Evolutionary conservation across 805 yeast genomes (phyloP), one percentile per base, ranked within the genome.

Genomic region (Lipomyces kockii): DNA sequence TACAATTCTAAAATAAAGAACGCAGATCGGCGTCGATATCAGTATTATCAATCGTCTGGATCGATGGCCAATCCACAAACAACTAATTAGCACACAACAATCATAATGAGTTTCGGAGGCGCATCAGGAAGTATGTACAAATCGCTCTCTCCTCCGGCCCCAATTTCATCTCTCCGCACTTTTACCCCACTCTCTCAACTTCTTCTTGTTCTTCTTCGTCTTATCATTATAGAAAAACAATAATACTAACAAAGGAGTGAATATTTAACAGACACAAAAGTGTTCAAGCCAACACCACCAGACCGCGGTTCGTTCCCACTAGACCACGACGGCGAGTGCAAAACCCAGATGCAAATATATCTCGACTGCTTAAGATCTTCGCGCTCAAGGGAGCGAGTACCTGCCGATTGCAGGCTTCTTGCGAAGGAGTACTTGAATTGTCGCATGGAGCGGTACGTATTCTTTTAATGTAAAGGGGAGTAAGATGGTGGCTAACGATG

Each of bases 241-340:
- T 12, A 25, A 22, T 20, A 46, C 60, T 67, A 49, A 61, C 51
- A n/a, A 37, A 35, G 14, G 14, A 35, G 3, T 2, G 6, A n/a
- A 14, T 11, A 20, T 0, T 9, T 8, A 35, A 6, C 35, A 61
- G 71, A 61, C 14, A 56, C 43, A n/a, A 61, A 63, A 3, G 43
- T 37, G 39, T 60, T 65, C 60, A 35, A 74, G 14, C 97, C 98
- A 9, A 89, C 94, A 0, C 97, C 99, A 27, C 99, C 99, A 1
- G 97, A 94, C 72, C 82, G 97, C 72, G 99, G 99, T 0, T 91
- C 98, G 0, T 94, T 94, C 78, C 99, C 98, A 0, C 81, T 94
- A 57, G 99, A 94, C 75, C 99, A 94, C 75, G 88, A 85, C 67
- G 85, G 84, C 68, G 98, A 95, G 71, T 94, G 98, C 76, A 86